phyloP scores from a whole-genome alignment of 495 filamentous ascomycete genomes.

The Podospora australis region DNA sequence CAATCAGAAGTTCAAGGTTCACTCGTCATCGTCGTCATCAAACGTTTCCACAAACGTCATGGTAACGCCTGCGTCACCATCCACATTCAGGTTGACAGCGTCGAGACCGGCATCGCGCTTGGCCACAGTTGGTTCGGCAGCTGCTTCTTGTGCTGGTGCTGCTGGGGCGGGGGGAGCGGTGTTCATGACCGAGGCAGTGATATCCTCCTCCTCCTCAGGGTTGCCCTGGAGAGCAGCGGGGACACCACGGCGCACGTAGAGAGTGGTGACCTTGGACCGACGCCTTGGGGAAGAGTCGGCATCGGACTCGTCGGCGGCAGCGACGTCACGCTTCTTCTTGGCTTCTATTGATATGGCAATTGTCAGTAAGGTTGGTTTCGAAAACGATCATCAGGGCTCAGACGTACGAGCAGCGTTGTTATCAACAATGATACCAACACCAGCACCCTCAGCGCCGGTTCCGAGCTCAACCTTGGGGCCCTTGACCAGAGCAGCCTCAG shows the following conservation, averaged over 20 bases:
- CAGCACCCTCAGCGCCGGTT: conserved; percentile 40
- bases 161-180: too few relatives aligned
- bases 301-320: conserved; percentile 18
- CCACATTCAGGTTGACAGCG: conserved; percentile 44
- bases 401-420: conserved; percentile 28
- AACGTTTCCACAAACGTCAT: conserved; percentile 45
- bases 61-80: conserved; percentile 40
- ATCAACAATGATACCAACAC: conserved; percentile 45
- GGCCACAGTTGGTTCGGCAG: too few relatives aligned
- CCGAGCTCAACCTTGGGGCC: conserved; percentile 41
- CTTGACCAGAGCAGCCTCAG: conserved; percentile 40
- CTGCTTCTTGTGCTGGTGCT: too few relatives aligned
- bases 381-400: not conserved
- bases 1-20: not conserved
- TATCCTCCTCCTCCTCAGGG: too few relatives aligned
- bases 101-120: conserved; percentile 33
- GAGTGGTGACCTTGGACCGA: conserved; percentile 42
- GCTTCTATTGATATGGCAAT: conserved; percentile 1
- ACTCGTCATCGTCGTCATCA: conserved; percentile 32
- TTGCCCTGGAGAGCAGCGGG: too few relatives aligned
- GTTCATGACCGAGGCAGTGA: too few relatives aligned
- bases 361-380: not conserved
- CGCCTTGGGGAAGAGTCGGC: conserved; percentile 24
- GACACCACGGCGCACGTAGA: conserved; percentile 42
- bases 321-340: conserved; percentile 24